Base-by-base conservation (phyloP, 1,284 basidiomycete species). In the Ustilago nuda region DNA sequence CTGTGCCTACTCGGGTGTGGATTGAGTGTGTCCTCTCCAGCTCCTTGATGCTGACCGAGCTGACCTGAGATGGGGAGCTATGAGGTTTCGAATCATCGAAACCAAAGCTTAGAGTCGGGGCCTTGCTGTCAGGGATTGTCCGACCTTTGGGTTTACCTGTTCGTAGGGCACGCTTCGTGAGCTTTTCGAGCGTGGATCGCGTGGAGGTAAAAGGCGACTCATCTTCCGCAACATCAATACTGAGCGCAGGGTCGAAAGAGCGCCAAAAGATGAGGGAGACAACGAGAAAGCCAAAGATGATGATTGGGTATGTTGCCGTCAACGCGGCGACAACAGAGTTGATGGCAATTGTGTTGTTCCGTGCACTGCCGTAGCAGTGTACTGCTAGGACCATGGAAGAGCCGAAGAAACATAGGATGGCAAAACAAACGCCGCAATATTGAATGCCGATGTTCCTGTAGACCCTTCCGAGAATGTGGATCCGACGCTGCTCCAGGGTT, bases 201-300 rank as follows among this genome's bases (percentile, higher is more conserved):
- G 56, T 19, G 8, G 57, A 41, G 5, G 54, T n/a, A 5, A 56
- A 53, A 9, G 33, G 13, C 5, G 56, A 37, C 32, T 51, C 62
- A 13, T 61, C 66, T 0, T 66, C 62, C 27, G 61, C 35, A n/a
- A 66, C n/a, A 17, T 74, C 72, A 35, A 74, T 41, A 36, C 59
- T 74, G 19, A 74, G 66, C 36, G 72, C 65, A n/a, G 72, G 72
- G 45, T 74, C 72, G 30, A 74, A 66, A 3, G 72, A 66, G 9
- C 72, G 66, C 60, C 54, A 52, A 23, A 62, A 66, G 39, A 69
- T 66, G 63, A 50, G 61, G 13, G 39, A 53, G 15, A 69, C 6
- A n/a, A 37, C 54, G 4, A 69, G 6, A 6, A 39, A 46, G 8
- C 55, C 66, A 36, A 62, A 66, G 2, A 62, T 7, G 3, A 60